Evolutionary conservation across 768 basidiomycete species (phyloP), one percentile per base, ranked within the genome.

Genomic region (Trichaptum fuscoviolaceum): DNA sequence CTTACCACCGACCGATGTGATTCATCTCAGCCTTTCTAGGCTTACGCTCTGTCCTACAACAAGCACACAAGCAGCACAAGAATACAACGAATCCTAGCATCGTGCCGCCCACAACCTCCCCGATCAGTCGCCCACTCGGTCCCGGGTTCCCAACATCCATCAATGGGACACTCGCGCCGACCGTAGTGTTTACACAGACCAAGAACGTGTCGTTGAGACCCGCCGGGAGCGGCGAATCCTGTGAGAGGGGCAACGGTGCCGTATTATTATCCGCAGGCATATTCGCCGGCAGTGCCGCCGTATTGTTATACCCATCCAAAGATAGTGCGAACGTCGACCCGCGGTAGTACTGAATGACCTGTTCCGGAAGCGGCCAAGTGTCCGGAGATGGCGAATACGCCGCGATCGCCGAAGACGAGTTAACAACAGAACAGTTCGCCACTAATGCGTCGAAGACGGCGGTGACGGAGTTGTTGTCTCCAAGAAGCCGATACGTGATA

Each of bases 281-380:
- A 23, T 84, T 77, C 34, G 66, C 70, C 0, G 73, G 74, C 26
- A 85, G 74, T 2, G 78, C 82, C 5, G 81, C 84, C 0, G 86
- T 85, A 68, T 90, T 83, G 70, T 90, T 89, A 72, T 90, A 90
- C 0, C 85, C 85, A 64, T 90, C 85, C 3, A 90, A 76, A 1
- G 86, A 82, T 24, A 90, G 78, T 1, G 82, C 84, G 52, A 88
- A 80, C 59, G 82, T 87, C 70, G 86, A 87, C 1, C 86, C 84
- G 35, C 89, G 86, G 71, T 87, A 91, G 73, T 90, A 91, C 59
- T 67, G 67, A 4, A 67, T 60, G 23, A 64, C 35, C 25, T 69
- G 64, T 30, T 67, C 66, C 1, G 68, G 58, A n/a, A 60, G 66
- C 6, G 68, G 66, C 24, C 30, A 61, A 15, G 59, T 61, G 25